A percentile compares a stretch with the other conserved stretches of the same genome.
These are phyloP conservation scores for Leucaena leucocephala DNA, from an alignment of 306 rosid genomes.

Conservation along the genomic window DNA sequence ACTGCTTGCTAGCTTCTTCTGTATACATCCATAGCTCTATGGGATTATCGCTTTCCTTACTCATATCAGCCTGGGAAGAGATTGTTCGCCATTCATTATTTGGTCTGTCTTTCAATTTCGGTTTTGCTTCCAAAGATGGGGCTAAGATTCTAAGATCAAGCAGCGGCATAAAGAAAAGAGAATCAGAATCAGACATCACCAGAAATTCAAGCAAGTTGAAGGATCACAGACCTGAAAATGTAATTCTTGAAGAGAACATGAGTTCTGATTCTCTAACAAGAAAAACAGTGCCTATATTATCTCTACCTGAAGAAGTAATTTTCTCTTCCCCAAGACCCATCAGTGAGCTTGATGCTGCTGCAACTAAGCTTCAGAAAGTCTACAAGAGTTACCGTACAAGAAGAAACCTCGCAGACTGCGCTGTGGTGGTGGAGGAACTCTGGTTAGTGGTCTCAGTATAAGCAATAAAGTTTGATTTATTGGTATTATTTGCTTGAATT, in stretches of 20 bases:
- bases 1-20: neutral
- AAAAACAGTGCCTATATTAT: conserved; percentile 48
- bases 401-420: conserved; percentile 95
- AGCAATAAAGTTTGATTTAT: neutral
- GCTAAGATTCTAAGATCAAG: conserved; percentile 47
- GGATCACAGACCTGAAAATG: conserved; percentile 52
- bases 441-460: conserved; percentile 54
- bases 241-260: conserved; percentile 46
- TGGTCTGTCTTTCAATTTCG: conserved; percentile 29
- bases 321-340: conserved; percentile 64
- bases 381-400: conserved; percentile 89
- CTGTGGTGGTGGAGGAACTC: conserved; percentile 83
- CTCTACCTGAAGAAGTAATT: conserved; percentile 53
- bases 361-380: conserved; percentile 74
- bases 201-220: conserved; percentile 38
- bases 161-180: conserved; percentile 55
- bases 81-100: conserved; percentile 37
- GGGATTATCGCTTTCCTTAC: conserved; percentile 60
- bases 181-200: conserved; percentile 28
- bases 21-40: conserved; percentile 27
- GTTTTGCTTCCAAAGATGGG: conserved; percentile 39
- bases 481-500: neutral
- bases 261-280: conserved; percentile 31
- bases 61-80: conserved; percentile 53
- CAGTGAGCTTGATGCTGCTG: conserved; percentile 77